Evolutionary conservation across 495 filamentous ascomycete genomes (phyloP).

Genomic region (Penicillium goetzii): DNA sequence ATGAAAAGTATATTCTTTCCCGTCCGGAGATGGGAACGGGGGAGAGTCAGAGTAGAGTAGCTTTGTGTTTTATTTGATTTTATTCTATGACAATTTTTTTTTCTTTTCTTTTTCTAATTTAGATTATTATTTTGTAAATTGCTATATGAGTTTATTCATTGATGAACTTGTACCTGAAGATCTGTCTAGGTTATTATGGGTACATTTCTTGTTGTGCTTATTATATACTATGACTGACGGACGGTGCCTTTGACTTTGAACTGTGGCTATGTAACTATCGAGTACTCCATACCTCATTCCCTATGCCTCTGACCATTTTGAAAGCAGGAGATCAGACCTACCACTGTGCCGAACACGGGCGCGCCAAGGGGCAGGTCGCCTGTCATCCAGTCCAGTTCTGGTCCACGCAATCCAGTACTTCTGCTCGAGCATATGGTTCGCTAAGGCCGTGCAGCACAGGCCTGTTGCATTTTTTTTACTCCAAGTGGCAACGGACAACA

Average conservation of each 20-base stretch:
- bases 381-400: not conserved
- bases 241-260: not conserved
- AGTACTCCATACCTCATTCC: not conserved
- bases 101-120: not conserved
- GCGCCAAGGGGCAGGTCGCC: slow-evolving; percentile 11
- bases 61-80: not conserved
- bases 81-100: not conserved
- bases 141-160: not conserved
- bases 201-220: not conserved
- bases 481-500: slow-evolving; percentile 19
- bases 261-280: slow-evolving; percentile 1
- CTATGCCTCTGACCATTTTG: not conserved
- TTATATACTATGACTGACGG: not conserved
- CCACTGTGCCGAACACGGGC: slow-evolving; percentile 7
- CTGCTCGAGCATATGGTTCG: slow-evolving; percentile 11
- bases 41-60: not conserved
- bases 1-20: slow-evolving; percentile 15
- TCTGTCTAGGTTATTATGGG: not conserved
- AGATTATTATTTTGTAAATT: not conserved
- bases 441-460: slow-evolving; percentile 17
- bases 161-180: slow-evolving; percentile 1
- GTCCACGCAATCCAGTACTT: slow-evolving; percentile 23
- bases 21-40: not conserved
- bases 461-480: slow-evolving; percentile 14
- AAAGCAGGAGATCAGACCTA: slow-evolving; percentile 12